A percentile compares a stretch with the other conserved stretches of the same genome.
Conservation (phyloP, 495 filamentous ascomycete genomes). For the Penicillium odoratum region DNA sequence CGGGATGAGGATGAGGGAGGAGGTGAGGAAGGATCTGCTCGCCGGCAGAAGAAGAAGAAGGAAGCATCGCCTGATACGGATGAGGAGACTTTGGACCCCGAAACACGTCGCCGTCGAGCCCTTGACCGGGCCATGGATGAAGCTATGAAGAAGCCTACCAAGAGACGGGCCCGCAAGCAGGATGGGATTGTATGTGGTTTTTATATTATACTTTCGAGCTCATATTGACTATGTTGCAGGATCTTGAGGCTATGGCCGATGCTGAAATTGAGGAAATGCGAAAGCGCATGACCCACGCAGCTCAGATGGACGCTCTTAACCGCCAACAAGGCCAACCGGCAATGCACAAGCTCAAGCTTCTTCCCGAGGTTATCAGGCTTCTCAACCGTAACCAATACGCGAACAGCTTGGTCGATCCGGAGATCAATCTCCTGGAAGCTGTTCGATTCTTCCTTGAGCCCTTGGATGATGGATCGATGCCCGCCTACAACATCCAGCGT, state of each 20-base stretch:
- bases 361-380: conserved; percentile 86
- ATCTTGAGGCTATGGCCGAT: conserved; percentile 86
- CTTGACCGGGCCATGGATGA: conserved; percentile 86
- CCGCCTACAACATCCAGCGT: conserved; percentile 95
- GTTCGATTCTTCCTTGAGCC: conserved; percentile 98
- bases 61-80: conserved; percentile 54
- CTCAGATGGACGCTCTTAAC: conserved; percentile 77
- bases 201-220: neutral
- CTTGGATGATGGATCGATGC: conserved; percentile 84
- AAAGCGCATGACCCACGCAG: conserved; percentile 87
- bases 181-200: conserved; percentile 72
- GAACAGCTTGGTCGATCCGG: conserved; percentile 84
- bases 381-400: conserved; percentile 82
- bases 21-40: conserved; percentile 60
- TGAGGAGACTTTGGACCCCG: conserved; percentile 61
- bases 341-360: conserved; percentile 88
- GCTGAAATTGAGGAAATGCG: conserved; percentile 86
- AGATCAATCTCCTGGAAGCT: conserved; percentile 90
- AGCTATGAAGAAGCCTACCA: conserved; percentile 77
- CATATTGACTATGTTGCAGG: conserved; percentile 52
- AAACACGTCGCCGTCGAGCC: conserved; percentile 66
- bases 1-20: conserved; percentile 53
- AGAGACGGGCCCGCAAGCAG: conserved; percentile 72
- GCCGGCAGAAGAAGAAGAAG: conserved; percentile 51
- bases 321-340: conserved; percentile 77